Evolutionary conservation across 2,329 filamentous ascomycete genomes (phyloP).

Genomic region (Xylariaceae sp.): DNA sequence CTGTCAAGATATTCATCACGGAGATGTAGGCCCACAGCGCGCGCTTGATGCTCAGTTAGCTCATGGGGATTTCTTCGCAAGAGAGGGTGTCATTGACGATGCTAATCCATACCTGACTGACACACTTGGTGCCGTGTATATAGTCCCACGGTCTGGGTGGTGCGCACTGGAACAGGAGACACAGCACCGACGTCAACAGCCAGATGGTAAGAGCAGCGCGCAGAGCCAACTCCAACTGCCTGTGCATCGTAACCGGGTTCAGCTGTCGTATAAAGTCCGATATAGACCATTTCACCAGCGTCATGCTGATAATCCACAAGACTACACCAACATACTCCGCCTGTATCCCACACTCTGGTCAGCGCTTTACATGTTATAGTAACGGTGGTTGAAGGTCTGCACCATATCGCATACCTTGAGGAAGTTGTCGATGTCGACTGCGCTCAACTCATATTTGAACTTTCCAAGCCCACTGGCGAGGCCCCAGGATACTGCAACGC

Average conservation of each 20-base stretch:
- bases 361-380: not conserved
- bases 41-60: conserved; percentile 8
- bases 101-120: conserved; percentile 13
- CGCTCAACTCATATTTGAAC: not conserved
- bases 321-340: conserved; percentile 17
- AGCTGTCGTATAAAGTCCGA: conserved; percentile 12
- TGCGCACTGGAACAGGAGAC: conserved; percentile 17
- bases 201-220: conserved; percentile 8
- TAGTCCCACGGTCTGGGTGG: conserved; percentile 19
- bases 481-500: conserved; percentile 12
- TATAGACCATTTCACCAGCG: conserved; percentile 18
- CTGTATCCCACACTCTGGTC: conserved; percentile 5
- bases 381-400: too few species aligned
- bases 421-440: conserved; percentile 5
- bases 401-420: too few species aligned
- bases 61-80: not conserved
- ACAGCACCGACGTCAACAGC: conserved; percentile 9
- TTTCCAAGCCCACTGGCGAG: conserved; percentile 14
- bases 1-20: conserved; percentile 8
- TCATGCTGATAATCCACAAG: conserved; percentile 11
- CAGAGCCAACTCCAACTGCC: conserved; percentile 4
- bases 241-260: conserved; percentile 8
- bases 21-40: conserved; percentile 11
- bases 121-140: conserved; percentile 8
- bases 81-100: too few species aligned